These are phyloP conservation scores for Dillenia suffruticosa DNA, from an alignment of 164 flowering plant genomes.

Conservation along the genomic window DNA sequence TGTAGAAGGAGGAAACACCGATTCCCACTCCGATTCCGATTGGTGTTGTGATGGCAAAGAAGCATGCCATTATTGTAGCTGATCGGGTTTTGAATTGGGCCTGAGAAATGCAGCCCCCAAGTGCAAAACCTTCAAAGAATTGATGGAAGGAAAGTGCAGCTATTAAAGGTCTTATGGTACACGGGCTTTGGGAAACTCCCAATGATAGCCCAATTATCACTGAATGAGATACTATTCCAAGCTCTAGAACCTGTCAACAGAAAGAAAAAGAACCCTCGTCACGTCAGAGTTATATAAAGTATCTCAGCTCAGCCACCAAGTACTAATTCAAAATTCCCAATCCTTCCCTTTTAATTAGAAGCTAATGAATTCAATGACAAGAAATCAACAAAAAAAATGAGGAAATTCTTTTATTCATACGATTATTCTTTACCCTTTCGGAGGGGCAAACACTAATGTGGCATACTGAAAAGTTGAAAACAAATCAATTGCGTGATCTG, in stretches of 20 bases:
- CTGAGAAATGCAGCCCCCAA: slow-evolving; percentile 95
- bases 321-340: too few relatives aligned
- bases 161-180: slow-evolving; percentile 77
- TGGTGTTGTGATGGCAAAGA: slow-evolving; percentile 88
- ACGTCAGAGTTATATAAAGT: too few relatives aligned
- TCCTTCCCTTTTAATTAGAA: not conserved
- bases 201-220: slow-evolving; percentile 87
- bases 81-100: slow-evolving; percentile 51
- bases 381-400: not conserved
- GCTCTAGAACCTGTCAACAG: slow-evolving; percentile 64
- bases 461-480: too few relatives aligned
- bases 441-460: too few relatives aligned
- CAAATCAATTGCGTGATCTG: too few relatives aligned
- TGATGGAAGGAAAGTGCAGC: slow-evolving; percentile 93
- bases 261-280: not conserved
- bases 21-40: slow-evolving; percentile 60
- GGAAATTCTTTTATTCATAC: too few relatives aligned
- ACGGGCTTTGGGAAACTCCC: slow-evolving; percentile 91
- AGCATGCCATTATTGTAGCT: slow-evolving; percentile 73
- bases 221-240: slow-evolving; percentile 92
- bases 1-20: slow-evolving; percentile 61
- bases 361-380: not conserved
- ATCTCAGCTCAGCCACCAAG: too few relatives aligned
- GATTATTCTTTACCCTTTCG: too few relatives aligned
- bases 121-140: slow-evolving; percentile 95